Base-by-base conservation (phyloP, 2,329 filamentous ascomycete genomes). In the Cryoendolithus antarcticus region DNA sequence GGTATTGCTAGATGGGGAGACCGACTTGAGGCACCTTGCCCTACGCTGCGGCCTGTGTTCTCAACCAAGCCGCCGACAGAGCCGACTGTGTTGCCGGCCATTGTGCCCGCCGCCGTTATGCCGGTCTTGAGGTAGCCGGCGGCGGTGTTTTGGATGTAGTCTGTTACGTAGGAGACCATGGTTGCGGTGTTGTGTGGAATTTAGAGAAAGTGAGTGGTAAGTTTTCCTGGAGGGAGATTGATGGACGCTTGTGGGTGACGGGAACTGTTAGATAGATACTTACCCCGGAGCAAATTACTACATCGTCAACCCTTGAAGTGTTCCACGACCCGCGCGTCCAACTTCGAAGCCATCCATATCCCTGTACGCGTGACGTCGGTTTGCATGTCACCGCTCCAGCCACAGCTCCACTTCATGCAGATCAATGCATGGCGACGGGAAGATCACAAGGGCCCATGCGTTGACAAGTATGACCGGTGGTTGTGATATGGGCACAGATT, bases 21-120 rank as follows among this genome's bases (percentile, higher is more conserved):
- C 44, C 33, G 39, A 49, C 47, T 45, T 44, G 44, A 45, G 44
- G 44, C 42, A 59, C 58, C 55, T 47, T 56, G 48, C 37, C 57
- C 57, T 28, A 60, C 47, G 11, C 49, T 44, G 31, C 53, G 48
- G 31, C 58, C 58, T 9, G 50, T 44, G 32, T 48, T 54, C 40
- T 59, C 56, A 19, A 61, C 54, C 37, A 57, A 31, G 19, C 41
- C 48, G 10, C 58, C 58, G 9, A 55, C 54, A 21, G 57, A 55
- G 29, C 54, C 55, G 4, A 62, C 59, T n/a, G 57, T 50, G 40
- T 60, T 60, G 24, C 59, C 59, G 5, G 59, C 59, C 28, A 60
- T 37, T n/a, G 47, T 58, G 28, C 58, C 59, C 15, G 55, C 58
- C 9, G 57, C 57, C 41, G 60, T 54, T 15, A 62, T 50, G 35